Percentiles rank a stretch among this genome's conserved stretches.
phyloP scores from a whole-genome alignment of 1,284 basidiomycete species.

The Puccinia triticina region DNA sequence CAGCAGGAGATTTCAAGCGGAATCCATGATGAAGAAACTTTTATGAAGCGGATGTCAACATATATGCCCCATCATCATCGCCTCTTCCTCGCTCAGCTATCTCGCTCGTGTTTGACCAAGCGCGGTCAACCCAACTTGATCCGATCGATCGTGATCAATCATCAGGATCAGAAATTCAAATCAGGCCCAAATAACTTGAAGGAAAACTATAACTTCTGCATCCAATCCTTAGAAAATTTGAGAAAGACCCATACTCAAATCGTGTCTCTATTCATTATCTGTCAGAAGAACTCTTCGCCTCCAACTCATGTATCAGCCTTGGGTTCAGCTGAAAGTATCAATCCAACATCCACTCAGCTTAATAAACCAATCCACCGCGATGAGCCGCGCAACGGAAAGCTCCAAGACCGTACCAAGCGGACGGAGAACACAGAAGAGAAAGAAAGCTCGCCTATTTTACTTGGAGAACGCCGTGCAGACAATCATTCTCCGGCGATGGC shows the following conservation, averaged over 20 bases:
- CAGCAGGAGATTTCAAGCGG: constrained; percentile 55
- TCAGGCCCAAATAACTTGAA: background rate
- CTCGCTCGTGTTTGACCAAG: constrained; percentile 52
- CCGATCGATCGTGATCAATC: constrained; percentile 22
- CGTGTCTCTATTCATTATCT: constrained; percentile 25
- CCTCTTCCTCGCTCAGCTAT: constrained; percentile 79
- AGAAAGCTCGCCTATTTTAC: background rate
- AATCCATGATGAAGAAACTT: constrained; percentile 61
- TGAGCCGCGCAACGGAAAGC: too few species aligned
- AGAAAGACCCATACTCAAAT: constrained; percentile 26
- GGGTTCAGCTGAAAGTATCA: background rate
- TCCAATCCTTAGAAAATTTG: constrained; percentile 32
- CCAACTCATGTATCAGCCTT: background rate
- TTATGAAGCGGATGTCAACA: constrained; percentile 77
- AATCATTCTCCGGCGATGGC: background rate
- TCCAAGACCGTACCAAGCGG: background rate
- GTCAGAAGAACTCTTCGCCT: constrained; percentile 22
- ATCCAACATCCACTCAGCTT: background rate
- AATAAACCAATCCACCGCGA: background rate
- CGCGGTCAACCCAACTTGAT: constrained; percentile 7
- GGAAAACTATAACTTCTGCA: constrained; percentile 33
- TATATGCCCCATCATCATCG: constrained; percentile 94
- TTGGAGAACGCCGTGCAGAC: background rate
- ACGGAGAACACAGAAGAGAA: background rate
- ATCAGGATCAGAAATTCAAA: background rate